Evolutionary conservation across 83 land plant genomes (phyloP).

Genomic region (Diphasiastrum complanatum): DNA sequence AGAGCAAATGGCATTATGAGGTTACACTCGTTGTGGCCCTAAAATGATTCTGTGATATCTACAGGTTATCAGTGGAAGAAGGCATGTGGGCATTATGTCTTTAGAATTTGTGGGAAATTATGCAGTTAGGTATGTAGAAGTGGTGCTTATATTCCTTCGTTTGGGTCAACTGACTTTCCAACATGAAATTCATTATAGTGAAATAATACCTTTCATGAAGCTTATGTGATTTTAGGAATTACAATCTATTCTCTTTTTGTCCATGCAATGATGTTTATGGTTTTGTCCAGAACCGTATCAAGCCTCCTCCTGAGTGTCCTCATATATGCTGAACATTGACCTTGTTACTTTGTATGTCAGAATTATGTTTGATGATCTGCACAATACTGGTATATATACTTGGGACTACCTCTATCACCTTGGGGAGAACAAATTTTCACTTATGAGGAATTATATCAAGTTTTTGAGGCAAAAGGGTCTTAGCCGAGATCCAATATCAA

Average conservation of each 20-base stretch:
- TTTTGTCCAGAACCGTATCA: too few species aligned
- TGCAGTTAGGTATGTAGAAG: constrained; percentile 65
- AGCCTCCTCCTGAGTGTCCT: too few species aligned
- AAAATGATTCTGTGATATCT: neutral
- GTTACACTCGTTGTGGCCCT: neutral
- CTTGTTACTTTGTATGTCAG: constrained; percentile 43
- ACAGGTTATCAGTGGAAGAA: constrained; percentile 82
- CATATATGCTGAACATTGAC: too few species aligned
- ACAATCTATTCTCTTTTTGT: neutral
- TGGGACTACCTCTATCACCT: constrained; percentile 80
- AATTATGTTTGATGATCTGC: constrained; percentile 75
- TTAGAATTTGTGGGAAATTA: constrained; percentile 90
- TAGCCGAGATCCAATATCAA: constrained; percentile 53
- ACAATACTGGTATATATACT: constrained; percentile 83
- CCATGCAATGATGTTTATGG: neutral
- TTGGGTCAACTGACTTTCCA: neutral
- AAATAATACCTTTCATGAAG: neutral
- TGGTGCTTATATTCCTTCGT: constrained; percentile 1
- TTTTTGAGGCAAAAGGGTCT: constrained; percentile 66
- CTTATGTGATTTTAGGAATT: neutral
- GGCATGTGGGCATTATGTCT: constrained; percentile 91
- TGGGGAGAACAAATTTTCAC: constrained; percentile 57
- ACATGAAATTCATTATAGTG: neutral
- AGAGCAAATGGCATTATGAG: neutral
- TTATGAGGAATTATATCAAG: constrained; percentile 66